phyloP scores from a whole-genome alignment of 495 filamentous ascomycete genomes.

The Staphylotrichum longicolle region DNA sequence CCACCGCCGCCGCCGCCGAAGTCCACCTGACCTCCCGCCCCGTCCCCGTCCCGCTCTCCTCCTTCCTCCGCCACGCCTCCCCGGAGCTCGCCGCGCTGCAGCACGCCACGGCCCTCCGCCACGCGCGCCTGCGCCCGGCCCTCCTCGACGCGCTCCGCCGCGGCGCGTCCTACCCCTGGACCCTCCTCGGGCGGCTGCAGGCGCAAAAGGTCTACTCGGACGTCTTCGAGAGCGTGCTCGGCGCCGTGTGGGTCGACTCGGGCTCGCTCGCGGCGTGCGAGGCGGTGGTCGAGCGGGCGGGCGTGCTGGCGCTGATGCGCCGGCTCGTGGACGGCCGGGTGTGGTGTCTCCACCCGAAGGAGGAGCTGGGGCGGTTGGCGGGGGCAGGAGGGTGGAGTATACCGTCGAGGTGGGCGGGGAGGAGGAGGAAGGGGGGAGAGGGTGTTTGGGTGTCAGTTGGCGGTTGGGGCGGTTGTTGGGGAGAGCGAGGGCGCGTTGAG shows the following conservation, averaged over 20 bases:
- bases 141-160: slow-evolving; percentile 47
- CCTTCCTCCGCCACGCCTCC: slow-evolving; percentile 62
- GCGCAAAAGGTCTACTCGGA: slow-evolving; percentile 84
- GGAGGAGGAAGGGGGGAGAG: slow-evolving; percentile 13
- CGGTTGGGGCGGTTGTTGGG: slow-evolving; percentile 49
- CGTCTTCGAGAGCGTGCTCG: slow-evolving; percentile 75
- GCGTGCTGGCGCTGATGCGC: slow-evolving; percentile 61
- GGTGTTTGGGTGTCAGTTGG: slow-evolving; percentile 49
- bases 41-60: slow-evolving; percentile 55
- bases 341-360: slow-evolving; percentile 71
- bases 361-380: slow-evolving; percentile 62
- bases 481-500: slow-evolving; percentile 47
- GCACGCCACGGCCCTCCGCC: slow-evolving; percentile 44
- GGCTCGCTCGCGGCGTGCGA: slow-evolving; percentile 58
- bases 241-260: slow-evolving; percentile 83
- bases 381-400: slow-evolving; percentile 52
- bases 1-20: slow-evolving; percentile 13
- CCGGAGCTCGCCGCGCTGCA: slow-evolving; percentile 44
- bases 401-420: slow-evolving; percentile 31
- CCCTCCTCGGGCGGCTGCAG: slow-evolving; percentile 59
- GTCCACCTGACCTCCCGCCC: neutral
- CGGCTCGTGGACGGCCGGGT: slow-evolving; percentile 59
- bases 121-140: slow-evolving; percentile 46
- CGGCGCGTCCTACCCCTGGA: slow-evolving; percentile 69
- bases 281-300: slow-evolving; percentile 58